Evolutionary conservation across 345 rosid species (phyloP), one percentile per base, ranked within the genome.

Genomic region (Euphorbia peplus): DNA sequence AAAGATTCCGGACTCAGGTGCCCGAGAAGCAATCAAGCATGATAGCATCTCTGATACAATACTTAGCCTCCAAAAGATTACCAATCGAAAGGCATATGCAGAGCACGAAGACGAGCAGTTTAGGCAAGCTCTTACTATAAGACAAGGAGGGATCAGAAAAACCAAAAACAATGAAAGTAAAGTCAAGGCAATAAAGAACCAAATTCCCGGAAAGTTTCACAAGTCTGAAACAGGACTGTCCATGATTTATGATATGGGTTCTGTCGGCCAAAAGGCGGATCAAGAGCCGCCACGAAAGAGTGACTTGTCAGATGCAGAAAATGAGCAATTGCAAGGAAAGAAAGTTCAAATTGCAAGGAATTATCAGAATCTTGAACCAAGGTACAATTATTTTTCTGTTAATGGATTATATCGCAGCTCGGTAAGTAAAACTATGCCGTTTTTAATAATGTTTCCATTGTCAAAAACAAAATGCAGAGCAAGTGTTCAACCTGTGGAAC

Each of bases 91-190:
- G 72, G 80, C 74, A 60, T 78, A 80, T 68, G 80, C 86, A 8
- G 96, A 88, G 48, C 79, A 75, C 1, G 93, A 91, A n/a, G 99
- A 95, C 51, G 95, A 91, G 66, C 93, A 84, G 59, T 84, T 86
- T 63, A 86, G 82, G 80, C 91, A 88, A 65, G 88, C 88, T 51
- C 87, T 91, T 59, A 86, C 87, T 67, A 73, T 85, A 74, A 88
- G 95, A 68, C 93, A 91, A 79, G 97, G 91, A 11, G 92, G 91
- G 41, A 80, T 84, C 28, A 83, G 83, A 68, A 95, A 91, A 79
- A 75, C 57, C 74, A 89, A 83, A 80, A 69, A n/a, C n/a, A n/a
- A 75, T 21, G 96, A 91, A 70, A 76, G 68, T 62, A 91, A 88
- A 78, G 80, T 73, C 26, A 91, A 82, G 80, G 70, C 79, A 30